Percentiles rank a stretch among this genome's conserved stretches.
phyloP scores from a whole-genome alignment of 805 yeast species.

The Tetrapisispora arboricola region DNA sequence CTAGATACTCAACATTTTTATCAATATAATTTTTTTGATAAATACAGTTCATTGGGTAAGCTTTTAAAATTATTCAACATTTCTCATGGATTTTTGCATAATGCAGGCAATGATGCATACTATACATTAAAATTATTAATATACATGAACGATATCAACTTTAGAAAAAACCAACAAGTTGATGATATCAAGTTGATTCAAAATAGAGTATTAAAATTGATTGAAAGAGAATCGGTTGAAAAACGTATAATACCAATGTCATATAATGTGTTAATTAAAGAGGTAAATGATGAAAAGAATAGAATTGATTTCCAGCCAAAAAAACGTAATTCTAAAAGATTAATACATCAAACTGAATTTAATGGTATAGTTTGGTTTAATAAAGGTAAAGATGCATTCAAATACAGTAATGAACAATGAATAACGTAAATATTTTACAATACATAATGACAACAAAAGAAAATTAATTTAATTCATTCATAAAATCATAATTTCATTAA shows the following conservation, averaged over 20 bases:
- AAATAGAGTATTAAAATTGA: constrained; percentile 13
- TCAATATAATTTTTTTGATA: constrained; percentile 30
- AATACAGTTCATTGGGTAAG: constrained; percentile 38
- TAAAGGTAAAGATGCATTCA: constrained; percentile 13
- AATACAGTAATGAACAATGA: not conserved
- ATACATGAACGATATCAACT: constrained; percentile 36
- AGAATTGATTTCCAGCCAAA: not conserved
- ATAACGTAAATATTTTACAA: no score
- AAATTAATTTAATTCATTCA: not conserved
- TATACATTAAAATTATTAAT: constrained; percentile 44
- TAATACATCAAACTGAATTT: constrained; percentile 22
- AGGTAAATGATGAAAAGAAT: constrained; percentile 2
- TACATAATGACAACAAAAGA: no score
- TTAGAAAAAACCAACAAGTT: constrained; percentile 14
- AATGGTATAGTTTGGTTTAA: constrained; percentile 18
- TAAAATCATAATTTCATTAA: not conserved
- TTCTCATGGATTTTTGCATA: constrained; percentile 52
- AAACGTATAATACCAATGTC: constrained; percentile 20
- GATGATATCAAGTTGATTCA: constrained; percentile 18
- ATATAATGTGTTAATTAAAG: constrained; percentile 11
- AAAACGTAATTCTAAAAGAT: constrained; percentile 4
- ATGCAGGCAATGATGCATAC: constrained; percentile 64
- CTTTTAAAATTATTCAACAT: constrained; percentile 38
- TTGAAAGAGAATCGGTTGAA: constrained; percentile 14
- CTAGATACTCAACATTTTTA: constrained; percentile 43